A percentile compares a stretch with the other conserved stretches of the same genome.
Conservation (phyloP, 345 rosid genomes). For the Lepidium aucheri region DNA sequence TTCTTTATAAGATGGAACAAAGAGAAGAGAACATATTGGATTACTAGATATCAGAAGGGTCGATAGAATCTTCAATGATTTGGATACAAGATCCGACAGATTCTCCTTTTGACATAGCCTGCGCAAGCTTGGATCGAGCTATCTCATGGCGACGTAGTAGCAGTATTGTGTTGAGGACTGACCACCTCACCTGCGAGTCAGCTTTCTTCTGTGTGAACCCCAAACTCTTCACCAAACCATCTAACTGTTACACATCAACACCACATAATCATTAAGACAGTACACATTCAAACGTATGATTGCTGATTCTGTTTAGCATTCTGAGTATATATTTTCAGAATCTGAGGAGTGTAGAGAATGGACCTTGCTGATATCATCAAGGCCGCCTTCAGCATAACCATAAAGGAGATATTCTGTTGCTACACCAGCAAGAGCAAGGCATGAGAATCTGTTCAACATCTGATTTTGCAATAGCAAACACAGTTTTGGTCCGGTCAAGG, state of each 20-base stretch:
- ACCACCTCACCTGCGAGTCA: conserved; percentile 88
- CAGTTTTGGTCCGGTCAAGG: neutral
- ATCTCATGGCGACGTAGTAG: conserved; percentile 64
- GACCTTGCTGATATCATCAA: conserved; percentile 80
- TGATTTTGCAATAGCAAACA: conserved; percentile 17
- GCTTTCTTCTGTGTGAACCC: conserved; percentile 88
- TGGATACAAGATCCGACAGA: conserved; percentile 67
- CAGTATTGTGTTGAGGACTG: conserved; percentile 62
- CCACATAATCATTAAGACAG: neutral
- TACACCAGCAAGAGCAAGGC: conserved; percentile 86
- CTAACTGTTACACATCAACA: conserved; percentile 42
- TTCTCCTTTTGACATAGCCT: conserved; percentile 59
- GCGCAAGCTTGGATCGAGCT: conserved; percentile 60
- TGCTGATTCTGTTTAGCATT: neutral
- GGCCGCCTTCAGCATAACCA: conserved; percentile 84
- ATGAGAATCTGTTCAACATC: conserved; percentile 86
- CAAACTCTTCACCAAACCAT: conserved; percentile 52
- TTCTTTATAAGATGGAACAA: neutral
- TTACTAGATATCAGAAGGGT: conserved; percentile 40
- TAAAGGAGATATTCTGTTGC: conserved; percentile 70
- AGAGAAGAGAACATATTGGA: neutral
- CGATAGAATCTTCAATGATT: conserved; percentile 46
- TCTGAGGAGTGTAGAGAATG: neutral
- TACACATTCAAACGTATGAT: neutral
- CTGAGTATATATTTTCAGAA: neutral